phyloP scores from a whole-genome alignment of 2,329 filamentous ascomycete genomes.

The Pseudocercospora musae region DNA sequence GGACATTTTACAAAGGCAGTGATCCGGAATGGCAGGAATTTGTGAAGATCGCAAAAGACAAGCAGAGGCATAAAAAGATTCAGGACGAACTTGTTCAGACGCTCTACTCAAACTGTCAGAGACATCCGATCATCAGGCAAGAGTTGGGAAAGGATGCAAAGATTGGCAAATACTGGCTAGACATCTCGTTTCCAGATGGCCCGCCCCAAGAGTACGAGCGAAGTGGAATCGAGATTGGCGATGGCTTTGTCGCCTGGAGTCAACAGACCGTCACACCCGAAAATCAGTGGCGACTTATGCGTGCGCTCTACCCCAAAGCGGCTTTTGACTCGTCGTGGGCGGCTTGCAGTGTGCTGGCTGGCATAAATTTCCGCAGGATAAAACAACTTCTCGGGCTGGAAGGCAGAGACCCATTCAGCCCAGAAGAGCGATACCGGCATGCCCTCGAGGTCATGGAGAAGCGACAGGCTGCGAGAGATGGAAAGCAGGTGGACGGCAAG shows the following conservation, averaged over 20 bases:
- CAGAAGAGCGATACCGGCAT: slow-evolving; percentile 32
- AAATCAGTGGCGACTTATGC: slow-evolving; percentile 40
- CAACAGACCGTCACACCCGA: slow-evolving; percentile 39
- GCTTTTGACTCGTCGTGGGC: slow-evolving; percentile 36
- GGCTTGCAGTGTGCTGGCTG: slow-evolving; percentile 34
- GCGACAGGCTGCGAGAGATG: slow-evolving; percentile 24
- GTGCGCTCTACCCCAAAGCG: slow-evolving; percentile 39
- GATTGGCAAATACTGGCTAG: slow-evolving; percentile 47
- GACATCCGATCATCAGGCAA: slow-evolving; percentile 32
- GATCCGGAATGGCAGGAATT: slow-evolving; percentile 56
- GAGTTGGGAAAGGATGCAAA: slow-evolving; percentile 40
- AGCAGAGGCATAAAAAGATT: slow-evolving; percentile 39
- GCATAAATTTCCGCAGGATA: slow-evolving; percentile 36
- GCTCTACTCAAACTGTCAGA: slow-evolving; percentile 32
- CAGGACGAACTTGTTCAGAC: slow-evolving; percentile 40
- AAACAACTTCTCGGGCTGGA: slow-evolving; percentile 39
- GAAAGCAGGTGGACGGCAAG: slow-evolving; percentile 18
- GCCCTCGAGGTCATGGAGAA: slow-evolving; percentile 32
- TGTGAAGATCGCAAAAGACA: slow-evolving; percentile 44
- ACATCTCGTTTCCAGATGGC: slow-evolving; percentile 48
- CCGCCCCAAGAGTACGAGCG: slow-evolving; percentile 50
- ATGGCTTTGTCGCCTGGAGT: slow-evolving; percentile 41
- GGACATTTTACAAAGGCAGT: slow-evolving; percentile 47
- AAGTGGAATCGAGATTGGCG: slow-evolving; percentile 43
- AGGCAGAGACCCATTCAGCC: slow-evolving; percentile 31